phyloP scores from a whole-genome alignment of 2,329 filamentous ascomycete species.

The Fusarium subtropicale region DNA sequence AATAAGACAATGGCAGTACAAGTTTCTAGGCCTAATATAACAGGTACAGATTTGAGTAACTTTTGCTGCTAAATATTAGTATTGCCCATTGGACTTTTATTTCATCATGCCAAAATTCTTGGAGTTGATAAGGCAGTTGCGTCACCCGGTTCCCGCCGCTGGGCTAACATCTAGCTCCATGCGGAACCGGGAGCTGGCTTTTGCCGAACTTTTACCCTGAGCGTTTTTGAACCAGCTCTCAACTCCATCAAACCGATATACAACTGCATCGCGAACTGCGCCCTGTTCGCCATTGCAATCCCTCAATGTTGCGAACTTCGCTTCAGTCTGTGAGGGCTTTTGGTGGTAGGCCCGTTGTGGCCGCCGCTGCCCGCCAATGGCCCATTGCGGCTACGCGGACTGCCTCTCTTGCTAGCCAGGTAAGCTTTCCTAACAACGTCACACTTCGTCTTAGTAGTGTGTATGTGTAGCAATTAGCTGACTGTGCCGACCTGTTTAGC shows the following conservation, averaged over 20 bases:
- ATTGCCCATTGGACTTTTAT: not conserved
- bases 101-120: not conserved
- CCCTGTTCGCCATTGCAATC: conserved; percentile 60
- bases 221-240: conserved; percentile 56
- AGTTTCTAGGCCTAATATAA: too few species aligned
- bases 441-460: conserved; percentile 41
- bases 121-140: conserved; percentile 38
- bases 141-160: conserved; percentile 55
- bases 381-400: conserved; percentile 55
- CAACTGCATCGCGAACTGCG: conserved; percentile 48
- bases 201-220: conserved; percentile 60
- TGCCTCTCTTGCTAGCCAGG: conserved; percentile 48
- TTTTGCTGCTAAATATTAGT: not conserved
- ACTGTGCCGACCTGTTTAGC: conserved; percentile 55
- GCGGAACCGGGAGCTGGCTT: conserved; percentile 48
- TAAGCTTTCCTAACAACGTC: conserved; percentile 54
- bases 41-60: too few species aligned
- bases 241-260: conserved; percentile 50
- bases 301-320: conserved; percentile 76
- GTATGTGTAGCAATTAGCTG: conserved; percentile 47
- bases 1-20: not conserved
- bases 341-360: conserved; percentile 65
- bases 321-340: conserved; percentile 72
- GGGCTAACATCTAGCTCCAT: conserved; percentile 40
- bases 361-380: conserved; percentile 70